Evolutionary conservation across 2,329 filamentous ascomycete genomes (phyloP).

Genomic region (Ophiosphaerella narmari): DNA sequence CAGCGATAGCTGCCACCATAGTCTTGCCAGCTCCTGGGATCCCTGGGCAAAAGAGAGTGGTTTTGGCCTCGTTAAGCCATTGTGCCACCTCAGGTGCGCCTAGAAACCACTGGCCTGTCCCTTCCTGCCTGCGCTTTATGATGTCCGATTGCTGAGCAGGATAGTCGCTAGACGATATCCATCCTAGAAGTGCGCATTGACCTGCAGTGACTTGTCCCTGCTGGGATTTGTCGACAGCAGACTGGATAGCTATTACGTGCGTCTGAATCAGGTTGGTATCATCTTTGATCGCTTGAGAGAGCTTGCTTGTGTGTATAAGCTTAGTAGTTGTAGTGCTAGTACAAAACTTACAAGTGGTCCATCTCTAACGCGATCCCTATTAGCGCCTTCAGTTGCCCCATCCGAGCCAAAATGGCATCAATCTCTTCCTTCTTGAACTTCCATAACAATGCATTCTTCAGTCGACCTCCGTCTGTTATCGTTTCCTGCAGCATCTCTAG

Average conservation of each 20-base stretch:
- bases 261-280: too few species aligned
- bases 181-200: slow-evolving; percentile 24
- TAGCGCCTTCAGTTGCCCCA: slow-evolving; percentile 24
- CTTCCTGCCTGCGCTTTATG: slow-evolving; percentile 41
- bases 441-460: slow-evolving; percentile 7
- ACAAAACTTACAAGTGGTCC: slow-evolving; percentile 26
- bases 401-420: slow-evolving; percentile 16
- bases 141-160: slow-evolving; percentile 49
- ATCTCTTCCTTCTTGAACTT: slow-evolving; percentile 22
- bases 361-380: slow-evolving; percentile 23
- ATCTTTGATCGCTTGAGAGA: too few species aligned
- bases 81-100: slow-evolving; percentile 30
- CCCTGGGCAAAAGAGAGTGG: not conserved
- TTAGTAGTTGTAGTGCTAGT: too few species aligned
- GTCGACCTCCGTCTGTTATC: too few species aligned
- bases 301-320: too few species aligned
- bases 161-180: slow-evolving; percentile 49
- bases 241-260: too few species aligned
- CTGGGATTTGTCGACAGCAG: too few species aligned
- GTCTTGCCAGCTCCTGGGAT: slow-evolving; percentile 58
- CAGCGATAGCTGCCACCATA: slow-evolving; percentile 49
- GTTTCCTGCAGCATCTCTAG: too few species aligned
- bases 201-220: not conserved
- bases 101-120: slow-evolving; percentile 56
- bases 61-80: slow-evolving; percentile 5